Percentiles rank a stretch among this genome's conserved stretches.
phyloP scores from a whole-genome alignment of 2,329 filamentous ascomycete species.

The Xylariaceae sp. region DNA sequence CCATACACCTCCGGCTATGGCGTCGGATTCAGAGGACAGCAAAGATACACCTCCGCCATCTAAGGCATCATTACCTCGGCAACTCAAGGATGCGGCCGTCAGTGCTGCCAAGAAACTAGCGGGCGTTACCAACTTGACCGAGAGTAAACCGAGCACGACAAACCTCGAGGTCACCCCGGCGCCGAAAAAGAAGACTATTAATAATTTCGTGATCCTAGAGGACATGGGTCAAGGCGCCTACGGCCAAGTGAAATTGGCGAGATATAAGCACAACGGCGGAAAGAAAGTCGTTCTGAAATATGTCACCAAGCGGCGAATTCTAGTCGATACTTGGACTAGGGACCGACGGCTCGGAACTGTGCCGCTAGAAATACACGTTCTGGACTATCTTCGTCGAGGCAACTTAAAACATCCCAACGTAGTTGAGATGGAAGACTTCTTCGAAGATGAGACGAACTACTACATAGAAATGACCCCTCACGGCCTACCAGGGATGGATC shows the following conservation, averaged over 20 bases:
- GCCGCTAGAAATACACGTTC: conserved; percentile 91
- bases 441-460: conserved; percentile 82
- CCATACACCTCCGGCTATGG: conserved; percentile 51
- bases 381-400: conserved; percentile 82
- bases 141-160: conserved; percentile 28
- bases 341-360: conserved; percentile 91
- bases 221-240: conserved; percentile 99
- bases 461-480: conserved; percentile 99
- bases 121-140: conserved; percentile 29
- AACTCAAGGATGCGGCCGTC: conserved; percentile 52
- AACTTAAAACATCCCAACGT: conserved; percentile 63
- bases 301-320: conserved; percentile 91
- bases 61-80: conserved; percentile 46
- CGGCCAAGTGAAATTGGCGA: conserved; percentile 90
- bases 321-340: conserved; percentile 97
- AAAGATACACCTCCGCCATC: conserved; percentile 34
- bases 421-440: conserved; percentile 68
- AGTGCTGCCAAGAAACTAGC: conserved; percentile 51
- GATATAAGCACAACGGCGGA: conserved; percentile 68
- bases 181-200: conserved; percentile 70
- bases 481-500: conserved; percentile 92
- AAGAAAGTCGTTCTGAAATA: conserved; percentile 95
- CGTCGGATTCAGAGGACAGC: conserved; percentile 48
- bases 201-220: conserved; percentile 87
- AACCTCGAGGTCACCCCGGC: conserved; percentile 35